Conservation (phyloP, 108 stramenopile genomes). For the Pinguiococcus pyrenoidosus region DNA sequence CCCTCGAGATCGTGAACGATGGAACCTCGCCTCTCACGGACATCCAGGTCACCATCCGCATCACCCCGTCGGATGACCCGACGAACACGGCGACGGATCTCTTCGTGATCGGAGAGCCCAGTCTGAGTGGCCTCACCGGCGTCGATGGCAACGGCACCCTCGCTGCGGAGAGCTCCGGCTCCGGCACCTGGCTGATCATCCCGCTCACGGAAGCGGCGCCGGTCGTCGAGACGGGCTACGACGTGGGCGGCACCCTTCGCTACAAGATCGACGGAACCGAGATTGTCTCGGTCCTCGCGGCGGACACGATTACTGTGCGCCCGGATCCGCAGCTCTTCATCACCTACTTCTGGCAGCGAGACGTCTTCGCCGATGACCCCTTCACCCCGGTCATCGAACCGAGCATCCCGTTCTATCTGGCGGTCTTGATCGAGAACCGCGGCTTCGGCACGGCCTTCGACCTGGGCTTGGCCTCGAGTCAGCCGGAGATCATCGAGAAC, state of each 20-base stretch:
- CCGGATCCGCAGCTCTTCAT: slow-evolving; percentile 27
- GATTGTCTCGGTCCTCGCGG: slow-evolving; percentile 11
- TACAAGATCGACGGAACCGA: slow-evolving; percentile 19
- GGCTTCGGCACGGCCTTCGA: slow-evolving; percentile 20
- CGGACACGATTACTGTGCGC: slow-evolving; percentile 18
- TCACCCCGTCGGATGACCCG: slow-evolving; percentile 15
- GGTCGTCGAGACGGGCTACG: slow-evolving; percentile 23
- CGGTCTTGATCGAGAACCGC: slow-evolving; percentile 20
- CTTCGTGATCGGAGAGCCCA: slow-evolving; percentile 20
- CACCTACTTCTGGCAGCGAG: slow-evolving; percentile 23
- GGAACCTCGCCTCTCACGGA: slow-evolving; percentile 1
- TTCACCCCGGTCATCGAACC: slow-evolving; percentile 14
- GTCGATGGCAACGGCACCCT: slow-evolving; percentile 17
- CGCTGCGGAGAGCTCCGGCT: slow-evolving; percentile 2
- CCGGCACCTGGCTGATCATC: slow-evolving; percentile 20
- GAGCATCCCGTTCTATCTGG: slow-evolving; percentile 16
- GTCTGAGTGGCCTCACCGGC: slow-evolving; percentile 9
- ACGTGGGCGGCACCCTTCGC: slow-evolving; percentile 15
- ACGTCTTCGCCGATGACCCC: slow-evolving; percentile 22
- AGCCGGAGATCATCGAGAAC: slow-evolving; percentile 27
- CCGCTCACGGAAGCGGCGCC: slow-evolving; percentile 23
- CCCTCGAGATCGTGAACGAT: slow-evolving; percentile 14
- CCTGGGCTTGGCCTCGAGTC: slow-evolving; percentile 13
- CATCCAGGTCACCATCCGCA: slow-evolving; percentile 5
- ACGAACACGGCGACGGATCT: slow-evolving; percentile 15